A percentile compares a stretch with the other conserved stretches of the same genome.
Conservation (phyloP, 2,329 filamentous ascomycete genomes). For the Paracoccidioides lutzii region DNA sequence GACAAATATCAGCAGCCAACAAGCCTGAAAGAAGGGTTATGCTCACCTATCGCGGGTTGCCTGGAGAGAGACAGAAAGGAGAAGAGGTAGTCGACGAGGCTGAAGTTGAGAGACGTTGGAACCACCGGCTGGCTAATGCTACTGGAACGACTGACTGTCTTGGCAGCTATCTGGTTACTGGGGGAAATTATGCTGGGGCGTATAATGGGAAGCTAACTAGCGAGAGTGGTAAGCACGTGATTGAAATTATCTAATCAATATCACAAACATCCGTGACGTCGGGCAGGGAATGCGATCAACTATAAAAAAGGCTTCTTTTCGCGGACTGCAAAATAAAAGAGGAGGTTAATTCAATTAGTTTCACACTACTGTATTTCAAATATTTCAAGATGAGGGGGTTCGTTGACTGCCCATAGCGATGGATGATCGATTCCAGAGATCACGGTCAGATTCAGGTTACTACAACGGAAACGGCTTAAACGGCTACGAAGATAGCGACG, state of each 20-base stretch:
- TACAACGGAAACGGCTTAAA: not conserved
- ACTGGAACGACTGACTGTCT: too few species aligned
- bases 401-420: not conserved
- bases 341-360: not conserved
- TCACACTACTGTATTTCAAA: not conserved
- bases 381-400: not conserved
- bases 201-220: too few species aligned
- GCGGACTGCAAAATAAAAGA: not conserved
- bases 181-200: too few species aligned
- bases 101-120: not conserved
- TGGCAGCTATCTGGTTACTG: too few species aligned
- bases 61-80: not conserved
- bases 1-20: not conserved
- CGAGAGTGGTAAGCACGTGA: not conserved
- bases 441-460: not conserved
- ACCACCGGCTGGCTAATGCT: too few species aligned
- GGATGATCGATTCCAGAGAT: not conserved
- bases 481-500: not conserved
- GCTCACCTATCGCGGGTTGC: not conserved
- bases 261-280: not conserved
- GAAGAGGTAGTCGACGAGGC: not conserved
- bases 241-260: not conserved
- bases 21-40: not conserved
- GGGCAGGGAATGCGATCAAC: not conserved
- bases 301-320: not conserved